Conservation (phyloP, 75 land plant genomes). For the Cryptomeria japonica region DNA sequence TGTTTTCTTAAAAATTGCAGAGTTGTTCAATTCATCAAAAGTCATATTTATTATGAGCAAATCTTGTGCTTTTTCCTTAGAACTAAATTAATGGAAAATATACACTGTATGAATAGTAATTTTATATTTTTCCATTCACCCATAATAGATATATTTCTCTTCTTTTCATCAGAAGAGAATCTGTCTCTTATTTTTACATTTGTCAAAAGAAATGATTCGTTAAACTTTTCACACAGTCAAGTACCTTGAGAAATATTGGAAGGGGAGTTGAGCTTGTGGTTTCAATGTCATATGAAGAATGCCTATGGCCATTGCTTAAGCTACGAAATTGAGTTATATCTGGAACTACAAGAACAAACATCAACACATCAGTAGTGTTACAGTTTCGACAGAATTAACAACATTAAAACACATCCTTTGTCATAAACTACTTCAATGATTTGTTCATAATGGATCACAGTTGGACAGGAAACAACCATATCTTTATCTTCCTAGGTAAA, state of each 20-base stretch:
- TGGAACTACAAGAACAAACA: neutral
- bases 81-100: no score
- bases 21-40: no score
- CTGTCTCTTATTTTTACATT: neutral
- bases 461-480: neutral
- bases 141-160: neutral
- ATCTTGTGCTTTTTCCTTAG: no score
- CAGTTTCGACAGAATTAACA: neutral
- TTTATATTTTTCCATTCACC: neutral
- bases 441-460: neutral
- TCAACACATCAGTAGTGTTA: neutral
- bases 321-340: neutral
- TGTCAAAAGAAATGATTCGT: neutral
- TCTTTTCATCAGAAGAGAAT: neutral
- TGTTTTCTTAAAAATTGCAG: neutral
- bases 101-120: neutral
- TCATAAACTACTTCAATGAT: neutral
- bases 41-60: no score
- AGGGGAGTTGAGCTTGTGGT: slow-evolving; percentile 11
- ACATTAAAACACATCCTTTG: neutral
- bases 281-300: neutral
- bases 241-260: slow-evolving; percentile 57
- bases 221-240: neutral
- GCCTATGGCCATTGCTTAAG: neutral
- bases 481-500: neutral